Conservation (phyloP, 148 eudicot genomes). For the Bassia scoparia region DNA sequence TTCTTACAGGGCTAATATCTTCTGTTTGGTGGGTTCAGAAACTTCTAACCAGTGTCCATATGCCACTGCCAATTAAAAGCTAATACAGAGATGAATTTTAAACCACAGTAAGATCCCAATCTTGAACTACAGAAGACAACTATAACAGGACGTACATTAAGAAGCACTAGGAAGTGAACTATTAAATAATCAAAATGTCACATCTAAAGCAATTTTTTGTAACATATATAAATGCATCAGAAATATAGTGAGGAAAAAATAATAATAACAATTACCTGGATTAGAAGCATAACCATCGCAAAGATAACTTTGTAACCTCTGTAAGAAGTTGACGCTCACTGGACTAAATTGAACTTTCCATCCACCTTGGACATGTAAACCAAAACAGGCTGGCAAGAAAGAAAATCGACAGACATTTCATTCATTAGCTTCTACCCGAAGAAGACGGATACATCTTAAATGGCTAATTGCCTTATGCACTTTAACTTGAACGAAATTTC, state of each 20-base stretch:
- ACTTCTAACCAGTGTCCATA: background rate
- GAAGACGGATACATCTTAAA: background rate
- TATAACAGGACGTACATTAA: background rate
- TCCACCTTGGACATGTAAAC: constrained; percentile 85
- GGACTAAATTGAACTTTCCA: constrained; percentile 78
- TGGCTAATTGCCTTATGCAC: background rate
- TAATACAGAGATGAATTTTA: background rate
- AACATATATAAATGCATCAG: background rate
- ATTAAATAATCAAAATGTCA: background rate
- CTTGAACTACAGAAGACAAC: background rate
- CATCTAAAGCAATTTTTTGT: background rate
- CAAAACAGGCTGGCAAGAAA: constrained; percentile 64
- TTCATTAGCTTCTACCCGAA: background rate
- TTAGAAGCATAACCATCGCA: constrained; percentile 68
- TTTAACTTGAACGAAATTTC: background rate
- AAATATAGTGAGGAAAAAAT: background rate
- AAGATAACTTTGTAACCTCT: constrained; percentile 60
- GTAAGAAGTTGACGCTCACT: constrained; percentile 78
- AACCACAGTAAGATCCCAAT: background rate
- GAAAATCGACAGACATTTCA: background rate
- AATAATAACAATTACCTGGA: constrained; percentile 53
- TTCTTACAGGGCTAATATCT: background rate
- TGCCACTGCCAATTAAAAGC: background rate
- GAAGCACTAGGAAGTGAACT: constrained; percentile 7
- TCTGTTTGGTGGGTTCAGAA: background rate